Conservation (phyloP, 345 rosid genomes). For the Euphorbia pulcherrima region DNA sequence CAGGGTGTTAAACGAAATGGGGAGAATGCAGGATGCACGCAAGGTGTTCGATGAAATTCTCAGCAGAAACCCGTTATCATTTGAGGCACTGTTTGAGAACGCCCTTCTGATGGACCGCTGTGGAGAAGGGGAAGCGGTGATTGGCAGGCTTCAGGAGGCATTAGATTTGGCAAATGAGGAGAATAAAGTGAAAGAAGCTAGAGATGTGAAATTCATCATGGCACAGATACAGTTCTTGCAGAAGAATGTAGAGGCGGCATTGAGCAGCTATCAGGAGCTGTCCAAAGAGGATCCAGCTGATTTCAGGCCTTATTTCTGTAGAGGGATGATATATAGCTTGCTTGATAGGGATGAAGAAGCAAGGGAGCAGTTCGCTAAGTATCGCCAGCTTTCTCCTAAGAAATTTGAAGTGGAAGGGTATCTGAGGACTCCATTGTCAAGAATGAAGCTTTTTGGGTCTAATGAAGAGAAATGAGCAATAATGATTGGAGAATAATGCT, state of each 20-base stretch:
- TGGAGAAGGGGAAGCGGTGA: constrained; percentile 72
- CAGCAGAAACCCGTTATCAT: constrained; percentile 55
- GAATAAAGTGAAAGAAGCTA: constrained; percentile 56
- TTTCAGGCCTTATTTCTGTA: constrained; percentile 74
- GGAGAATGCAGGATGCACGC: constrained; percentile 60
- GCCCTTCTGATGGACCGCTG: constrained; percentile 73
- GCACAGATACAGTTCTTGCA: constrained; percentile 80
- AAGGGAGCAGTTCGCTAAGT: constrained; percentile 69
- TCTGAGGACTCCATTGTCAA: constrained; percentile 63
- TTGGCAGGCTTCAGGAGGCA: constrained; percentile 69
- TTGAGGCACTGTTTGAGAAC: constrained; percentile 89
- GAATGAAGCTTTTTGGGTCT: constrained; percentile 65
- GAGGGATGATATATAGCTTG: constrained; percentile 77
- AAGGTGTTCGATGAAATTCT: constrained; percentile 82
- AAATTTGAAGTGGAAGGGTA: constrained; percentile 76
- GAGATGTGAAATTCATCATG: constrained; percentile 81
- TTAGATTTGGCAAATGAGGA: constrained; percentile 53
- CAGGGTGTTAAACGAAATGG: constrained; percentile 52
- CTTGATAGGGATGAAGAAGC: constrained; percentile 76
- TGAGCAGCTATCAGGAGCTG: constrained; percentile 63
- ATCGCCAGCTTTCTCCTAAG: constrained; percentile 66
- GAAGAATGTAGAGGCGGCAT: constrained; percentile 75
- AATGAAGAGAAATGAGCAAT: constrained; percentile 47
- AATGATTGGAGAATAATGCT: constrained; percentile 10
- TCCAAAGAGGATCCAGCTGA: constrained; percentile 71